Percentiles rank a stretch among this genome's conserved stretches.
These are phyloP conservation scores for Noccaea caerulescens DNA, from an alignment of 345 rosid genomes.

Conservation along the genomic window DNA sequence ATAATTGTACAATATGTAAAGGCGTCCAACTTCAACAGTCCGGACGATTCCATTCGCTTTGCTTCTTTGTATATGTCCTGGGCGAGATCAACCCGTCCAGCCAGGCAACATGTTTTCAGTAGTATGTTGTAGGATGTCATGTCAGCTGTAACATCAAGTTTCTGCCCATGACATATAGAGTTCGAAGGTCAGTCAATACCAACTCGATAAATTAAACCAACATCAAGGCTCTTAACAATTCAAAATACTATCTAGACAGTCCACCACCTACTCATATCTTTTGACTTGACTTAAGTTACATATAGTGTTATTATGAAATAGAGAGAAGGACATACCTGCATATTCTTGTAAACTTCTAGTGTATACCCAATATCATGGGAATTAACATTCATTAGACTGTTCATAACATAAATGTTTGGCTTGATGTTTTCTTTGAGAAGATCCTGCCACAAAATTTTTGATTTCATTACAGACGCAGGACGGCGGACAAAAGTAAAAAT, in stretches of 20 bases:
- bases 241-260: constrained; percentile 16
- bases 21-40: constrained; percentile 71
- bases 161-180: constrained; percentile 53
- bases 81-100: constrained; percentile 84
- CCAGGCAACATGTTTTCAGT: constrained; percentile 85
- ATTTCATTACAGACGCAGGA: not conserved
- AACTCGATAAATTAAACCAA: not conserved
- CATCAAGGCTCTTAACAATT: not conserved
- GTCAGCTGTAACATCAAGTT: constrained; percentile 66
- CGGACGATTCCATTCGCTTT: constrained; percentile 68
- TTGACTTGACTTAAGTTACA: not conserved
- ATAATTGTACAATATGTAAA: constrained; percentile 91
- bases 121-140: constrained; percentile 88
- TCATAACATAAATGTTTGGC: constrained; percentile 78
- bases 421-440: constrained; percentile 59
- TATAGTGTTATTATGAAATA: constrained; percentile 15
- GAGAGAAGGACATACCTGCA: constrained; percentile 61
- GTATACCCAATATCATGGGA: constrained; percentile 77
- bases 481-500: constrained; percentile 18
- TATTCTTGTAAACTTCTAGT: constrained; percentile 63
- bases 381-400: constrained; percentile 94
- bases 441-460: constrained; percentile 55
- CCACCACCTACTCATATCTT: constrained; percentile 6
- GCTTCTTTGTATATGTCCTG: constrained; percentile 78
- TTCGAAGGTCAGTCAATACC: constrained; percentile 22